phyloP scores from a whole-genome alignment of 2,329 filamentous ascomycete genomes.

The Trichoderma citrinoviride region DNA sequence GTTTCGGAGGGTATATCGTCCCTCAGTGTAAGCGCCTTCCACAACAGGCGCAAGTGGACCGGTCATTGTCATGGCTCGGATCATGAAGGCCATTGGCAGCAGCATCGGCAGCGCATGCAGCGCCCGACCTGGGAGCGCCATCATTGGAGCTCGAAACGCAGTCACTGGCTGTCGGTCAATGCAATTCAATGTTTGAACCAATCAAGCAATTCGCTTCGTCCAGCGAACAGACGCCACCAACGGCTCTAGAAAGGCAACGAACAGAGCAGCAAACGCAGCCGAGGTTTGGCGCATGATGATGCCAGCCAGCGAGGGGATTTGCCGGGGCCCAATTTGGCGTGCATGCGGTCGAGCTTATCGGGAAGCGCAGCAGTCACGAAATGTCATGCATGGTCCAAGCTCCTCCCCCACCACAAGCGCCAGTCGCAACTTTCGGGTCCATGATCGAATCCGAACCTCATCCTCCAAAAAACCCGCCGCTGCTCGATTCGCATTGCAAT shows the following conservation, averaged over 20 bases:
- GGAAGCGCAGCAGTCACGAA: neutral
- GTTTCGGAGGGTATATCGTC: neutral
- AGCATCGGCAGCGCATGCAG: slow-evolving; percentile 20
- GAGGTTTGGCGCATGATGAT: neutral
- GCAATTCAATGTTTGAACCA: neutral
- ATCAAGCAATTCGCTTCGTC: neutral
- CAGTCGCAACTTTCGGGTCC: neutral
- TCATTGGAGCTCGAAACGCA: no score
- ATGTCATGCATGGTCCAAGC: slow-evolving; percentile 22
- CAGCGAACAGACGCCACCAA: neutral
- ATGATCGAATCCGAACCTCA: slow-evolving; percentile 19
- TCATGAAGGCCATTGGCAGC: slow-evolving; percentile 1
- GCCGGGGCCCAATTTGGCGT: neutral
- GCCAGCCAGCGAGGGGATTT: neutral
- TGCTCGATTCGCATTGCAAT: slow-evolving; percentile 2
- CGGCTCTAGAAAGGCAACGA: neutral
- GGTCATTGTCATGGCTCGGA: slow-evolving; percentile 4
- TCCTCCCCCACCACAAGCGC: slow-evolving; percentile 18
- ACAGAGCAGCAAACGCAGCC: neutral
- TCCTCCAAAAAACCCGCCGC: slow-evolving; percentile 11
- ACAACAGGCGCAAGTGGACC: neutral
- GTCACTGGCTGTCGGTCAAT: neutral
- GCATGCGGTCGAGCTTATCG: slow-evolving; percentile 3
- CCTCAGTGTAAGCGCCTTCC: neutral
- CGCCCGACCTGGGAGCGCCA: neutral